Evolutionary conservation across 495 filamentous ascomycete species (phyloP).

Genomic region (Penicillium canescens): DNA sequence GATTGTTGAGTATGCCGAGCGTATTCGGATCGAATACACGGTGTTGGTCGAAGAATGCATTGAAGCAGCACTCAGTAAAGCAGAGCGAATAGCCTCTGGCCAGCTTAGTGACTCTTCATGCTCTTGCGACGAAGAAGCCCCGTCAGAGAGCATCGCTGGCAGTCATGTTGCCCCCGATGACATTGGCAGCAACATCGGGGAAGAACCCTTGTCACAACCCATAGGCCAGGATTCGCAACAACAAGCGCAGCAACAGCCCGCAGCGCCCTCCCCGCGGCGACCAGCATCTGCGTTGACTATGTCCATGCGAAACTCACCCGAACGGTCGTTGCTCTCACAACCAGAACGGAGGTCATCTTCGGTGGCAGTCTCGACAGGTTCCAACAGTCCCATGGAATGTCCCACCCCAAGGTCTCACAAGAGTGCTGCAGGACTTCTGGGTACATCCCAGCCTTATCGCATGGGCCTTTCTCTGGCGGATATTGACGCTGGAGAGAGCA

Average conservation of each 20-base stretch:
- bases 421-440: constrained; percentile 61
- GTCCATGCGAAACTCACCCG: constrained; percentile 44
- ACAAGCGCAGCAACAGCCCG: constrained; percentile 11
- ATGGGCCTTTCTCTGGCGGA: constrained; percentile 73
- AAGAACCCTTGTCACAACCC: constrained; percentile 8
- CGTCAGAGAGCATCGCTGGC: constrained; percentile 25
- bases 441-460: constrained; percentile 63
- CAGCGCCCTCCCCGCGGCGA: constrained; percentile 23
- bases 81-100: constrained; percentile 81
- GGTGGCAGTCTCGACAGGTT: constrained; percentile 67
- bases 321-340: constrained; percentile 30
- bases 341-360: constrained; percentile 57
- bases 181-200: neutral
- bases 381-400: constrained; percentile 88
- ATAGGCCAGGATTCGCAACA: constrained; percentile 6
- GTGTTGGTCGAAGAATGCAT: constrained; percentile 93
- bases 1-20: constrained; percentile 93
- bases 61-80: constrained; percentile 86
- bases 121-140: constrained; percentile 49
- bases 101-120: constrained; percentile 77
- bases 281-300: constrained; percentile 41
- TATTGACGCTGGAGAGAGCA: constrained; percentile 74
- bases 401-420: constrained; percentile 87
- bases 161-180: neutral
- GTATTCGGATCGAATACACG: constrained; percentile 90